Percentiles rank a stretch among this genome's conserved stretches.
Conservation (phyloP, 2,329 filamentous ascomycete species). For the Paraconiothyrium sp. region DNA sequence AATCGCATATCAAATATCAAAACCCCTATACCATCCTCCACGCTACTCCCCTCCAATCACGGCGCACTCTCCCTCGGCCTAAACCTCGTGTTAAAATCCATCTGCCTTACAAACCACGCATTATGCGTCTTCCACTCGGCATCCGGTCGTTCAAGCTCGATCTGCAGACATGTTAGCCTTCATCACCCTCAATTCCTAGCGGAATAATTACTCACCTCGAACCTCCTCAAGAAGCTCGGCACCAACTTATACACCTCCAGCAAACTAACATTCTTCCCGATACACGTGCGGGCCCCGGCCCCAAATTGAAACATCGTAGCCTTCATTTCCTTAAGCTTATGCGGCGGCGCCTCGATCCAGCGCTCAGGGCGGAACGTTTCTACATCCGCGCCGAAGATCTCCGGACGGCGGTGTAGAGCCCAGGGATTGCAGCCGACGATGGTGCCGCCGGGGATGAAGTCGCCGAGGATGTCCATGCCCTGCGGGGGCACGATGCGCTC, state of each 20-base stretch:
- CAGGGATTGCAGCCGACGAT: conserved; percentile 79
- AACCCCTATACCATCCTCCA: not conserved
- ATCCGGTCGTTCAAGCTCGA: conserved; percentile 52
- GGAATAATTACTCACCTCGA: conserved; percentile 59
- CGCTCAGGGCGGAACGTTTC: conserved; percentile 74
- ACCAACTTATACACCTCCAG: conserved; percentile 63
- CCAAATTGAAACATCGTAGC: conserved; percentile 78
- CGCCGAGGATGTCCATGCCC: conserved; percentile 70
- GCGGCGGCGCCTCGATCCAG: conserved; percentile 66
- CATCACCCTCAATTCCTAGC: not conserved
- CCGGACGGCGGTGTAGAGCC: conserved; percentile 74
- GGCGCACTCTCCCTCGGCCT: conserved; percentile 33
- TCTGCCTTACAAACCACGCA: conserved; percentile 64
- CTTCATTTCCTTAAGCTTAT: conserved; percentile 71
- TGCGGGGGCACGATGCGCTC: conserved; percentile 75
- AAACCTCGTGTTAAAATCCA: conserved; percentile 57
- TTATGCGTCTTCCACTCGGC: conserved; percentile 60
- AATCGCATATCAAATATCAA: not conserved
- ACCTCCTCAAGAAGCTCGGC: conserved; percentile 68
- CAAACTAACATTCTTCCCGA: conserved; percentile 64
- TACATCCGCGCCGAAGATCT: conserved; percentile 74
- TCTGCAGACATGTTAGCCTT: conserved; percentile 32
- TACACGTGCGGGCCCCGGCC: conserved; percentile 74
- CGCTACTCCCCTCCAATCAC: not conserved
- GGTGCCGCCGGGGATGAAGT: conserved; percentile 72